These are phyloP conservation scores for Aspergillus saccharolyticus DNA, from an alignment of 495 filamentous ascomycete species.

Conservation along the genomic window DNA sequence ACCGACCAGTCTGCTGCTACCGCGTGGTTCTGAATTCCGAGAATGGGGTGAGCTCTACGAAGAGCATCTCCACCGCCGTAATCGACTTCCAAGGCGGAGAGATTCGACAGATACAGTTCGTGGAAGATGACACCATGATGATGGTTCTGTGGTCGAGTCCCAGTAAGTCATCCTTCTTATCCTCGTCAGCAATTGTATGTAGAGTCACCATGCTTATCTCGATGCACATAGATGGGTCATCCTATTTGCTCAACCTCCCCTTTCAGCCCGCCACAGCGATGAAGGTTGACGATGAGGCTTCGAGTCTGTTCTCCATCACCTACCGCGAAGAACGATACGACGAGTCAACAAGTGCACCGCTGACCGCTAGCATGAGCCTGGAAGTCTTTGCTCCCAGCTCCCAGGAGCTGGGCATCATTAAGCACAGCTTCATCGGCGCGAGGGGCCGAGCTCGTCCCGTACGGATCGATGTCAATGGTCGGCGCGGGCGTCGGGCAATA, in stretches of 20 bases:
- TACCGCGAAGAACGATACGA: conserved; percentile 19
- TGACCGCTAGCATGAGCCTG: conserved; percentile 17
- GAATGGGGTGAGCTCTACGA: conserved; percentile 53
- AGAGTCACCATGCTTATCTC: conserved; percentile 10
- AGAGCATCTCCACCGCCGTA: conserved; percentile 34
- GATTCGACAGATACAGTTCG: conserved; percentile 51
- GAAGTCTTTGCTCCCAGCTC: conserved; percentile 20
- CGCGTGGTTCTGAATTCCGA: conserved; percentile 42
- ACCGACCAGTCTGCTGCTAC: conserved; percentile 44
- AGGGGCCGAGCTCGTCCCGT: conserved; percentile 41
- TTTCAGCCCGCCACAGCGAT: conserved; percentile 21
- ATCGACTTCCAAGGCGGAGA: conserved; percentile 39
- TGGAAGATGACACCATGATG: conserved; percentile 49
- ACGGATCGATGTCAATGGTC: conserved; percentile 50
- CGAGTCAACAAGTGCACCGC: conserved; percentile 13
- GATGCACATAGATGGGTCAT: conserved; percentile 18
- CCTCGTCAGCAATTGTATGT: conserved; percentile 8
- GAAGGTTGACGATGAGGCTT: background rate
- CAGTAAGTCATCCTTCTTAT: conserved; percentile 28
- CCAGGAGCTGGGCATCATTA: conserved; percentile 15
- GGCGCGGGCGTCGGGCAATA: conserved; percentile 46
- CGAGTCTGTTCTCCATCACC: conserved; percentile 10
- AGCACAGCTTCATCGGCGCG: conserved; percentile 32
- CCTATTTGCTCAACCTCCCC: conserved; percentile 38
- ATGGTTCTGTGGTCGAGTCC: conserved; percentile 42